Evolutionary conservation across 1,284 basidiomycete species (phyloP).

Genomic region (Microbotryomycetes sp.): DNA sequence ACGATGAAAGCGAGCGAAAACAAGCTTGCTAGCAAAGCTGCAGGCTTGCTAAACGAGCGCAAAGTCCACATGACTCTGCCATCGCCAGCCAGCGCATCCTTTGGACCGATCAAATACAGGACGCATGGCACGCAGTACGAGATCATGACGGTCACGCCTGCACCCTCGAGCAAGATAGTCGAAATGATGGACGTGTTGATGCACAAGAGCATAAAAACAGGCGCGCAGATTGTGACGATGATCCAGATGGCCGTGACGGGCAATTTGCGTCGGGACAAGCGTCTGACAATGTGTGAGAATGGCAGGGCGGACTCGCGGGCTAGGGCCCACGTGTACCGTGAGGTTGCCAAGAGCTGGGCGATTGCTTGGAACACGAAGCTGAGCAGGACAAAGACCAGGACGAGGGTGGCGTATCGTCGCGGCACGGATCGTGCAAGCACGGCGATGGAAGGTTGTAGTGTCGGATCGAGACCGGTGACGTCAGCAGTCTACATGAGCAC

Average conservation of each 20-base stretch:
- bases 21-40: constrained; percentile 3
- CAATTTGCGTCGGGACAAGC: constrained; percentile 20
- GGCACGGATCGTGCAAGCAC: constrained; percentile 26
- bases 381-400: constrained; percentile 31
- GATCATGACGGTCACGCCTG: constrained; percentile 22
- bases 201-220: constrained; percentile 27
- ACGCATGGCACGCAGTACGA: constrained; percentile 28
- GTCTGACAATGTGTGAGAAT: constrained; percentile 29
- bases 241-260: constrained; percentile 32
- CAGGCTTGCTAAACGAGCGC: constrained; percentile 19
- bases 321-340: constrained; percentile 35
- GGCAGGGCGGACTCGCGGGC: constrained; percentile 35
- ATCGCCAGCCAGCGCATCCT: constrained; percentile 29
- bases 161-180: constrained; percentile 33
- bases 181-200: constrained; percentile 27
- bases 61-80: constrained; percentile 34
- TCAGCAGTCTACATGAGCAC: constrained; percentile 10
- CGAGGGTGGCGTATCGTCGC: constrained; percentile 11
- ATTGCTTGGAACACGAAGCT: constrained; percentile 31
- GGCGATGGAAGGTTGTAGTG: constrained; percentile 19
- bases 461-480: constrained; percentile 12
- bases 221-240: constrained; percentile 23
- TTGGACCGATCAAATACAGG: constrained; percentile 26
- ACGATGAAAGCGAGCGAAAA: constrained; percentile 29
- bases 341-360: constrained; percentile 36